Base-by-base conservation (phyloP, 495 filamentous ascomycete genomes). In the Xylaria telfairii region DNA sequence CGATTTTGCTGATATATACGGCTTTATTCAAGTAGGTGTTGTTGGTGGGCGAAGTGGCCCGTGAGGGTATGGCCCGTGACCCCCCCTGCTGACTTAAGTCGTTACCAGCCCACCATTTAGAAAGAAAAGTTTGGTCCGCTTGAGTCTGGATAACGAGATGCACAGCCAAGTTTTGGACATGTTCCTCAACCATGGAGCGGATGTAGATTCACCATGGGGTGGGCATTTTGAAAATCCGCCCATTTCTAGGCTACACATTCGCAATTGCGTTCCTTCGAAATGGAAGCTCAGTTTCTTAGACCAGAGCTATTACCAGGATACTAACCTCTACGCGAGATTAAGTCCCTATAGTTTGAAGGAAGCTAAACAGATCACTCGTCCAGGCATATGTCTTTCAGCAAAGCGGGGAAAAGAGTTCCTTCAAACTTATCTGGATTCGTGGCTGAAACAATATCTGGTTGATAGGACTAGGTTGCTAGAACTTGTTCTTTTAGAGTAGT, bases 271-370 rank as follows among this genome's bases (percentile, higher is more conserved):
- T n/a, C 10, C 54, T 15, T n/a, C 30, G 2, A 30, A 19, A 57
- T 34, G 1, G 4, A 32, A 34, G 54, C 54, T 57, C 28, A 57
- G 54, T 57, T 32, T 57, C 15, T 34, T 57, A 4, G 54, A 32
- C 30, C 54, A 57, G 10, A 34, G 28, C 26, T 57, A 57, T n/a
- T 57, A 57, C 5, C 34, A 30, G 54, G 32, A 59, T 21, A 37
- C 30, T 37, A 59, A 13, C 1, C 54, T 59, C 9, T 57, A 37
- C 30, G 17, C 26, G 6, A 37, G 10, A 37, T 37, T 34, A n/a
- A 34, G 49, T 10, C 49, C 49, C 3, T 61, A 61, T 12, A 41
- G 57, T 12, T 6, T 26, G 1, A 61, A 26, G 70, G 74, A 72
- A 41, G 72, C 9, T 3, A 41, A n/a, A 15, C 7, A n/a, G 32